phyloP scores from a whole-genome alignment of 23 red algal species.

The Gracilaria domingensis region DNA sequence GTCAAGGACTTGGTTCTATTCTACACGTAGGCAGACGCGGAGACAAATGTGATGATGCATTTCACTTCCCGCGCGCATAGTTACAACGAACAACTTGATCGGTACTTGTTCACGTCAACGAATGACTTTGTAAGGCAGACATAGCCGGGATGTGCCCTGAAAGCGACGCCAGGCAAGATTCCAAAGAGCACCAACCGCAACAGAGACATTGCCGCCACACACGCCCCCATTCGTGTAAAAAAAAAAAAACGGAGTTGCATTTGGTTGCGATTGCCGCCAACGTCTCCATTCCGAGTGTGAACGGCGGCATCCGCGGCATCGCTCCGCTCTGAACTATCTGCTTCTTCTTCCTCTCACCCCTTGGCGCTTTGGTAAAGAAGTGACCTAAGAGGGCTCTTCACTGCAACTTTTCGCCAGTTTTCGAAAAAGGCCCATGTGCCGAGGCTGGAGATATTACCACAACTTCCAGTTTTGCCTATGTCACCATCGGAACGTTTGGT shows the following conservation, averaged over 20 bases:
- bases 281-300: no score
- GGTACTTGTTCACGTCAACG: no score
- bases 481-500: constrained; percentile 26
- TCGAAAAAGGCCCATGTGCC: background rate
- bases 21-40: no score
- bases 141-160: background rate
- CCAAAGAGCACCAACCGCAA: background rate
- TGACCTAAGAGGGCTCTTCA: background rate
- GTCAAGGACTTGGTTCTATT: no score
- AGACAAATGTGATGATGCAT: no score
- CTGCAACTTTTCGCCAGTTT: background rate
- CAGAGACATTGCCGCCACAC: background rate
- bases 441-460: background rate
- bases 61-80: no score
- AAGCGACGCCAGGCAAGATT: background rate
- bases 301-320: background rate
- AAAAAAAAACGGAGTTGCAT: background rate
- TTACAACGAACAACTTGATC: no score
- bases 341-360: background rate
- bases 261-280: background rate
- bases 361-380: background rate
- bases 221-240: background rate
- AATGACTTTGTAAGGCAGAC: no score
- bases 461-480: constrained; percentile 20
- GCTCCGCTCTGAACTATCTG: background rate